Evolutionary conservation across 768 basidiomycete genomes (phyloP).

Genomic region (Mycena filopes): DNA sequence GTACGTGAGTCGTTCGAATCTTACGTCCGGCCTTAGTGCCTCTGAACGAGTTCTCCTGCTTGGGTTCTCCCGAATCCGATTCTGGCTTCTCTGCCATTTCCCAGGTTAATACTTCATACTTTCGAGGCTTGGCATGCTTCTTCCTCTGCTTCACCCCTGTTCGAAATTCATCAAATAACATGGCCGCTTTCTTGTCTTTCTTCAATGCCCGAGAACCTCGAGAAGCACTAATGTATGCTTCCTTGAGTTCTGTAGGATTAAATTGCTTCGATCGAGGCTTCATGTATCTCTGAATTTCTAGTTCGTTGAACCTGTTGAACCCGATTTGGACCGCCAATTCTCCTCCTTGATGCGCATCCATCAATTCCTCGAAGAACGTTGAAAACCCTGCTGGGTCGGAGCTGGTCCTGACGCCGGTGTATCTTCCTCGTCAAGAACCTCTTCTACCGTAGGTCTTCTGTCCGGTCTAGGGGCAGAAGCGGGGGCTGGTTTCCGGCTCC

Average conservation of each 20-base stretch:
- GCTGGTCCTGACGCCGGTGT: not conserved
- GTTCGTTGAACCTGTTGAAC: not conserved
- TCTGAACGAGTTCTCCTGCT: too few relatives aligned
- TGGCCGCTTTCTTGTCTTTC: not conserved
- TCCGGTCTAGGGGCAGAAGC: not conserved
- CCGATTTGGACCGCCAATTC: constrained; percentile 13
- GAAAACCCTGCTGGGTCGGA: constrained; percentile 18
- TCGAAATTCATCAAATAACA: constrained; percentile 1
- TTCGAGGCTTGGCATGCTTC: too few relatives aligned
- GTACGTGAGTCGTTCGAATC: too few relatives aligned
- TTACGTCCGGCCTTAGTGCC: too few relatives aligned
- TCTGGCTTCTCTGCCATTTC: not conserved
- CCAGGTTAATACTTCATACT: not conserved
- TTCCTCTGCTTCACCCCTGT: not conserved
- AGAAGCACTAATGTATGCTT: too few relatives aligned
- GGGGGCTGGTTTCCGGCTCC: not conserved
- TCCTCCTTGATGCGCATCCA: not conserved
- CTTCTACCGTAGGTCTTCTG: not conserved
- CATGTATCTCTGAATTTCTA: constrained; percentile 8
- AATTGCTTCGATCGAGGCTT: not conserved
- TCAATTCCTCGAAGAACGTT: constrained; percentile 22
- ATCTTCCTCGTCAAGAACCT: not conserved
- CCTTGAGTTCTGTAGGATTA: not conserved
- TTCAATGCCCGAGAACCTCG: not conserved
- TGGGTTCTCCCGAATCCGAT: not conserved